Evolutionary conservation across 106 monocot genomes (phyloP).

Genomic region (Dendrobium officinale): DNA sequence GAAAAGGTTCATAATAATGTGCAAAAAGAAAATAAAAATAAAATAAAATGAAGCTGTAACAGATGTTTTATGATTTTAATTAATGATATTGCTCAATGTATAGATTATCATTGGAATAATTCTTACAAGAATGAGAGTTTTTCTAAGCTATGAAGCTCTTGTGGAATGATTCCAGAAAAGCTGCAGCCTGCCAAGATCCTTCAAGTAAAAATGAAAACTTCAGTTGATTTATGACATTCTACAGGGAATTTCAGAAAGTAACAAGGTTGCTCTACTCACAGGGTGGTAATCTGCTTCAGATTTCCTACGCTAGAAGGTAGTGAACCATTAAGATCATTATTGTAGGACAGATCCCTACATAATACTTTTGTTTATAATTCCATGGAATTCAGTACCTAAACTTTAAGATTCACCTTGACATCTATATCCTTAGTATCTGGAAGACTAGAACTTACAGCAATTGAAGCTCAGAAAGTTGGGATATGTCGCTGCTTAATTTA

Average conservation of each 20-base stretch:
- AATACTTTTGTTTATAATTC: neutral
- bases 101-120: neutral
- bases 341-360: slow-evolving; percentile 78
- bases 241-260: neutral
- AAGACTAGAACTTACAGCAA: neutral
- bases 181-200: slow-evolving; percentile 77
- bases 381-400: neutral
- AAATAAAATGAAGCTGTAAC: neutral
- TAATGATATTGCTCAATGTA: neutral
- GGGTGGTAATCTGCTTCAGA: slow-evolving; percentile 35
- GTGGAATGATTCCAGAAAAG: slow-evolving; percentile 63
- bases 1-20: neutral
- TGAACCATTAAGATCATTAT: slow-evolving; percentile 35
- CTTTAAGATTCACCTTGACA: neutral
- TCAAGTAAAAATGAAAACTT: neutral
- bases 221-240: neutral
- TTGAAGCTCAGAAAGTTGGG: slow-evolving; percentile 11
- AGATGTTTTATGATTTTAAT: neutral
- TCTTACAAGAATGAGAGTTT: slow-evolving; percentile 67
- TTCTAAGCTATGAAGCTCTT: slow-evolving; percentile 41
- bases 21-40: neutral
- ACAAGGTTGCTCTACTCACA: slow-evolving; percentile 30
- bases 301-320: slow-evolving; percentile 42
- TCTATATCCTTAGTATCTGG: neutral
- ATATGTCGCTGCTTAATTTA: slow-evolving; percentile 18